Percentiles rank a stretch among this genome's conserved stretches.
These are phyloP conservation scores for Dactylorhiza incarnata DNA, from an alignment of 106 monocot species.

Conservation along the genomic window DNA sequence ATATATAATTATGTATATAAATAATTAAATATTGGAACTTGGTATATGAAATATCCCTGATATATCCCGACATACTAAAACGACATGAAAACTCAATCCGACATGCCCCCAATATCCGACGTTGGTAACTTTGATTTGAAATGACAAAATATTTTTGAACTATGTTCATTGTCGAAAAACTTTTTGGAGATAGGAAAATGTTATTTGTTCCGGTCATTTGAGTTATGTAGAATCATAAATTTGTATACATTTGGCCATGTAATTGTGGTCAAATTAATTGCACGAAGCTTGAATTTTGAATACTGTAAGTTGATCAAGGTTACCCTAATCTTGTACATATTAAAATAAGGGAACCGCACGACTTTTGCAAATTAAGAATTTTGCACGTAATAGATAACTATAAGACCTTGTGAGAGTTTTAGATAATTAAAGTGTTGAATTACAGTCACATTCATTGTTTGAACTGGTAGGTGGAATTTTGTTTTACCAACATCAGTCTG, in stretches of 20 bases:
- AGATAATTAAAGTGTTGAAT: conserved; percentile 1
- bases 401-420: not conserved
- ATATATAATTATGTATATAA: no score
- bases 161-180: not conserved
- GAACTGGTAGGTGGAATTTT: not conserved
- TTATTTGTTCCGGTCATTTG: not conserved
- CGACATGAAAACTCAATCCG: no score
- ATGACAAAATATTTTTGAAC: not conserved
- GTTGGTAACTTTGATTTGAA: no score
- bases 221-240: not conserved
- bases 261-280: not conserved
- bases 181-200: not conserved
- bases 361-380: not conserved
- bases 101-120: no score
- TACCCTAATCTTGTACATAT: not conserved
- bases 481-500: not conserved
- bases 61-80: no score
- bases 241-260: not conserved
- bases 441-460: not conserved
- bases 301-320: not conserved
- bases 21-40: no score
- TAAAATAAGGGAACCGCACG: not conserved
- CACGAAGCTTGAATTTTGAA: not conserved
- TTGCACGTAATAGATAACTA: not conserved
- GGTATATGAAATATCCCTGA: no score